Percentiles rank a stretch among this genome's conserved stretches.
Conservation (phyloP, 352 stramenopile genomes). For the Phytophthora litchii region DNA sequence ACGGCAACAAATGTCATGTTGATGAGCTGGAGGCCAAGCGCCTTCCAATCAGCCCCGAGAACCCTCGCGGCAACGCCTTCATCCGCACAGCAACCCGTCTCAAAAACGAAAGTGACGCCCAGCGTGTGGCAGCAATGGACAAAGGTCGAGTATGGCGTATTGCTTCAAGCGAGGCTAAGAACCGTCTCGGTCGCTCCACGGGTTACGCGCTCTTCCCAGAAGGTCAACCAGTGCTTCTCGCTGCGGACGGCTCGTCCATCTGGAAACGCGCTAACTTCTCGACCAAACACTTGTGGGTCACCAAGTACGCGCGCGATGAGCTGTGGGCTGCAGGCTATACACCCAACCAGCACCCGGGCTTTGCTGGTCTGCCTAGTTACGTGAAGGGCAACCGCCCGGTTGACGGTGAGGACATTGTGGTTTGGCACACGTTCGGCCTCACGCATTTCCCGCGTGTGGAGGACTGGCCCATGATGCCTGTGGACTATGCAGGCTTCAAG, state of each 20-base stretch:
- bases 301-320: conserved; percentile 61
- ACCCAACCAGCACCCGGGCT: conserved; percentile 60
- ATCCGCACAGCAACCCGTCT: conserved; percentile 53
- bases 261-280: conserved; percentile 68
- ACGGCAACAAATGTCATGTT: conserved; percentile 59
- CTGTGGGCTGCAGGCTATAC: conserved; percentile 73
- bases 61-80: conserved; percentile 72
- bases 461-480: conserved; percentile 79
- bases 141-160: conserved; percentile 75
- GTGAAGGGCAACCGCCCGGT: conserved; percentile 56
- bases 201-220: conserved; percentile 69
- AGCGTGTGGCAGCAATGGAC: conserved; percentile 52
- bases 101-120: conserved; percentile 48
- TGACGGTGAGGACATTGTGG: conserved; percentile 66
- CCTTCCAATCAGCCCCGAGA: conserved; percentile 42
- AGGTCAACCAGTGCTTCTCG: conserved; percentile 57
- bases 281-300: conserved; percentile 78
- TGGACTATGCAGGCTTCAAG: conserved; percentile 72
- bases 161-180: conserved; percentile 59
- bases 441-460: conserved; percentile 67
- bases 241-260: conserved; percentile 54
- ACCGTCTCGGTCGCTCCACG: conserved; percentile 64
- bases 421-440: conserved; percentile 82
- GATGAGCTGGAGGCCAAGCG: conserved; percentile 70
- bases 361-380: conserved; percentile 60